phyloP scores from a whole-genome alignment of 306 rosid species.

The Aeschynomene evenia region DNA sequence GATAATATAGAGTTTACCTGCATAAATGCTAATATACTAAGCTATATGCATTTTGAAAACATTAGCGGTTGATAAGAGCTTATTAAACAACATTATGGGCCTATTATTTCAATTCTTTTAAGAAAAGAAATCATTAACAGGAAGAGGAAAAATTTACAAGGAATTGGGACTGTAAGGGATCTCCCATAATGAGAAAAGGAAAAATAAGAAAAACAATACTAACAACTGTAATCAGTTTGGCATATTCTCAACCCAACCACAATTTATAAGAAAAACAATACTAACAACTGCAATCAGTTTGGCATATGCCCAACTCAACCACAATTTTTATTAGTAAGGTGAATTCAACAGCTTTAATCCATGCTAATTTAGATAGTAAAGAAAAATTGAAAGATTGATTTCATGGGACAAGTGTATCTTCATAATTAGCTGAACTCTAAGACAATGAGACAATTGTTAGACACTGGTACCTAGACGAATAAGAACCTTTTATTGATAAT shows the following conservation, averaged over 20 bases:
- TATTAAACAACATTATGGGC: not conserved
- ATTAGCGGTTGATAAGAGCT: constrained; percentile 3
- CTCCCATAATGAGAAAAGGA: too few species aligned
- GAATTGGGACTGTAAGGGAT: too few species aligned
- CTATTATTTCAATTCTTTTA: not conserved
- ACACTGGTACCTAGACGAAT: too few species aligned
- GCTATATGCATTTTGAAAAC: not conserved
- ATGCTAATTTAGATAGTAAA: not conserved
- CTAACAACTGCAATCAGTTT: not conserved
- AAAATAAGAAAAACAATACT: too few species aligned
- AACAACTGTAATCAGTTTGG: not conserved
- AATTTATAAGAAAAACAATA: not conserved
- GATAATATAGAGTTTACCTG: constrained; percentile 91
- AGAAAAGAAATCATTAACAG: too few species aligned
- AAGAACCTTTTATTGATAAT: too few species aligned
- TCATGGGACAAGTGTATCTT: not conserved
- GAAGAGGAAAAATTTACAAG: too few species aligned
- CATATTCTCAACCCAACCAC: not conserved
- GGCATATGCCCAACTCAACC: not conserved
- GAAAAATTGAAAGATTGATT: constrained; percentile 11
- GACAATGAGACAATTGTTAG: constrained; percentile 13
- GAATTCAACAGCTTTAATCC: not conserved
- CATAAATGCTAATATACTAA: constrained; percentile 31
- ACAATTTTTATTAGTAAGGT: not conserved
- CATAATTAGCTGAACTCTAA: not conserved